Evolutionary conservation across 805 yeast genomes (phyloP), one percentile per base, ranked within the genome.

Genomic region (Candida mattraensis): DNA sequence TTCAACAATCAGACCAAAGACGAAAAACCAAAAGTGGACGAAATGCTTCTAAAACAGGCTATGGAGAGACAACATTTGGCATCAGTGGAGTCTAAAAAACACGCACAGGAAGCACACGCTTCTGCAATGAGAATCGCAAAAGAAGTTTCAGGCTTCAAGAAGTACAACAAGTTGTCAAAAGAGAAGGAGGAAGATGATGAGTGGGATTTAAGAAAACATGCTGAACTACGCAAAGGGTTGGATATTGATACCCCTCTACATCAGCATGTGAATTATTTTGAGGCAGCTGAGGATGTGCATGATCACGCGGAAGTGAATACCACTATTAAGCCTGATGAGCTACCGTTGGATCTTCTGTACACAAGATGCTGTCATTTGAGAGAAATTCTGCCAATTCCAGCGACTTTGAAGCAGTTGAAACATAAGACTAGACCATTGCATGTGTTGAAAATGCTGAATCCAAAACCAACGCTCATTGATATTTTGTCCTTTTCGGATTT

Each of bases 241-340:
- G 84, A 73, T 42, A 83, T 84, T 44, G 94, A 84, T 54, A 82
- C 78, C 34, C 91, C 91, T 1, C 48, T 76, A 23, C 81, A 76
- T 52, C 52, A 67, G 5, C 80, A 63, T 40, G 61, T 63, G 13
- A 54, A 61, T 35, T 59, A 63, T 39, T 63, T 63, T 35, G 59
- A 48, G 14, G 31, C 29, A 9, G 44, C 22, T 20, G 39, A 28
- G 9, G 33, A 17, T n/a, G 33, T 21, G 6, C 37, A 26, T 7
- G 39, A 37, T 15, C 36, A 63, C 31, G 69, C 63, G 32, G 54
- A 58, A 16, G 12, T 9, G 7, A 33, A 10, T 8, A n/a, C n/a
- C n/a, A n/a, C n/a, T n/a, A n/a, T n/a, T n/a, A 21, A 22, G 11
- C 23, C 36, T 1, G 35, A 40, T 3, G 54, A 52, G 30, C 48